A percentile compares a stretch with the other conserved stretches of the same genome.
phyloP scores from a whole-genome alignment of 805 yeast genomes.

The Candida anglica region DNA sequence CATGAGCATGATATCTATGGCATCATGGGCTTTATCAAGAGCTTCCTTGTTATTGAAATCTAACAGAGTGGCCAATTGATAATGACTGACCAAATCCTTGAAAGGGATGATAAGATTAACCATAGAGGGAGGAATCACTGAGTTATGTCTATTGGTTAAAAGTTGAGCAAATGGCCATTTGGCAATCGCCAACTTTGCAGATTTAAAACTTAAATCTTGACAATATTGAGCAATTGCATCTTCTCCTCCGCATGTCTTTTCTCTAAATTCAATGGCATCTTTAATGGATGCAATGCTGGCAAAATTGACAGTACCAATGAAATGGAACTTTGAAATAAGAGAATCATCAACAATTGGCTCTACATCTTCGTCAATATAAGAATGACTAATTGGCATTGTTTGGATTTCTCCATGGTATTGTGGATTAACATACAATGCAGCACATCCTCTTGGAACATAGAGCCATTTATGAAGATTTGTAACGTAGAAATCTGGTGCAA shows the following conservation, averaged over 20 bases:
- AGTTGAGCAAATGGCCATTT: conserved; percentile 34
- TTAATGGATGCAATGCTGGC: conserved; percentile 39
- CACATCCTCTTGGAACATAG: conserved; percentile 53
- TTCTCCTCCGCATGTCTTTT: conserved; percentile 59
- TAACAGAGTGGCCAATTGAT: not conserved
- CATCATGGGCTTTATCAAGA: not conserved
- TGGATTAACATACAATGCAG: conserved; percentile 53
- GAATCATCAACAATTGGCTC: conserved; percentile 15
- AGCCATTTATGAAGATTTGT: conserved; percentile 72
- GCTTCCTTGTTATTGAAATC: not conserved
- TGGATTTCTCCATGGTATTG: conserved; percentile 48
- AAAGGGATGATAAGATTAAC: conserved; percentile 40
- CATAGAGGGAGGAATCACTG: conserved; percentile 36
- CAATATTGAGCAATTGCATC: conserved; percentile 47
- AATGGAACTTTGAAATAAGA: conserved; percentile 45
- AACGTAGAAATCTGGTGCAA: conserved; percentile 57
- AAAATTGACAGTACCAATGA: conserved; percentile 47
- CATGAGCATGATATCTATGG: not conserved
- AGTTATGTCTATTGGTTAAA: conserved; percentile 30
- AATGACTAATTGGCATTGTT: conserved; percentile 55
- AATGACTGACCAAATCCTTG: not conserved
- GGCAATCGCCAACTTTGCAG: conserved; percentile 34
- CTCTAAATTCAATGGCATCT: conserved; percentile 52
- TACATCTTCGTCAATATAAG: conserved; percentile 32
- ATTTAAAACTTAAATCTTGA: conserved; percentile 38